Conservation (phyloP, 768 basidiomycete species). For the Boletus tomentosulus region DNA sequence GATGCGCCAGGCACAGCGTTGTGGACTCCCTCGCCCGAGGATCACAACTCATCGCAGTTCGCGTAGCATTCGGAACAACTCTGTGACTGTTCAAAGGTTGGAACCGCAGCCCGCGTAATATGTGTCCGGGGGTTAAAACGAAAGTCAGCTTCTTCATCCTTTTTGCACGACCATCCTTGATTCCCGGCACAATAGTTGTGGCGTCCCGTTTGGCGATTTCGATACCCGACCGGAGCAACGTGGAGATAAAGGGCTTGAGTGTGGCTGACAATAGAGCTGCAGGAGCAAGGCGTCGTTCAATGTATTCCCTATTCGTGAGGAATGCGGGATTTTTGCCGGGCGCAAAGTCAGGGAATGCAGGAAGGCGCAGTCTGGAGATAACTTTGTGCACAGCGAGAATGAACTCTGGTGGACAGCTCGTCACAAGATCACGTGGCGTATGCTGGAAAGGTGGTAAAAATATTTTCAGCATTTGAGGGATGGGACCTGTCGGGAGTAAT, state of each 20-base stretch:
- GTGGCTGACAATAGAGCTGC: conserved; percentile 35
- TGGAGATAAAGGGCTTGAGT: conserved; percentile 31
- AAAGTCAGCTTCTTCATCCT: conserved; percentile 23
- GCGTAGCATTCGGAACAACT: background rate
- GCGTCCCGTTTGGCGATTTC: conserved; percentile 33
- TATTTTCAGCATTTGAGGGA: conserved; percentile 1
- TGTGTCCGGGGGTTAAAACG: conserved; percentile 37
- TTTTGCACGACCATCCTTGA: conserved; percentile 18
- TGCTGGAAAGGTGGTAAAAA: conserved; percentile 12
- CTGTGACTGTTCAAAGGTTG: conserved; percentile 5
- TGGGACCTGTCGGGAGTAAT: background rate
- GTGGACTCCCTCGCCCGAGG: conserved; percentile 15
- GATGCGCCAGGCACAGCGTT: conserved; percentile 28
- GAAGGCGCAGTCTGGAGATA: conserved; percentile 16
- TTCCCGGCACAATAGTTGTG: conserved; percentile 16
- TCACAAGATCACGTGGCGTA: conserved; percentile 21
- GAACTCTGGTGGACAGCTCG: conserved; percentile 24
- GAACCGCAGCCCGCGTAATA: conserved; percentile 35
- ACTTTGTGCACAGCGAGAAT: conserved; percentile 26
- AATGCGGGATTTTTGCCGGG: conserved; percentile 7
- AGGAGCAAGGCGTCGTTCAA: conserved; percentile 31
- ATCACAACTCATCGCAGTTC: conserved; percentile 1
- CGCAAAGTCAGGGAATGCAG: conserved; percentile 17
- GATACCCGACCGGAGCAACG: conserved; percentile 32
- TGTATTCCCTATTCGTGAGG: conserved; percentile 10